Evolutionary conservation across 306 rosid genomes (phyloP).

Genomic region (Malus fusca): DNA sequence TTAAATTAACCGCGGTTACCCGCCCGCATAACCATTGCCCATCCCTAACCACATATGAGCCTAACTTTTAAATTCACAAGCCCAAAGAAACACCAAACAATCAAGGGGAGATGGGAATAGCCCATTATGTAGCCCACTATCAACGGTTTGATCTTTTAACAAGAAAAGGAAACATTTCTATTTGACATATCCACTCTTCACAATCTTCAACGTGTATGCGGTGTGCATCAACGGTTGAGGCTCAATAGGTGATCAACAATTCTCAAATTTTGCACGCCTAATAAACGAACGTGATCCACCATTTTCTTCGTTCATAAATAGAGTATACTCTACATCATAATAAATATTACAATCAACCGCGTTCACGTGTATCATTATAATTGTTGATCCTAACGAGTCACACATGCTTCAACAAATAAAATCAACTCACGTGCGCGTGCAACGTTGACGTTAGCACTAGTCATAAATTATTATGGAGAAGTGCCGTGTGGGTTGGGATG

Average conservation of each 20-base stretch:
- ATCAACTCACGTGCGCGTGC: too few species aligned
- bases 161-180: not conserved
- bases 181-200: not conserved
- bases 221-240: too few species aligned
- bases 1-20: too few species aligned
- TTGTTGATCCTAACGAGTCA: too few species aligned
- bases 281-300: too few species aligned
- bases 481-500: slow-evolving; percentile 10
- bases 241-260: not conserved
- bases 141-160: not conserved
- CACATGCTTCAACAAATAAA: too few species aligned
- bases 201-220: too few species aligned
- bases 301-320: too few species aligned
- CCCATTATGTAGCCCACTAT: not conserved
- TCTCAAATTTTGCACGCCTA: not conserved
- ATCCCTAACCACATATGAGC: not conserved
- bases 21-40: too few species aligned
- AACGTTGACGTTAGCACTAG: not conserved
- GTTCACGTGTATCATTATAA: too few species aligned
- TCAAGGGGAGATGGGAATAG: not conserved
- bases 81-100: not conserved
- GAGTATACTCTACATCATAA: too few species aligned
- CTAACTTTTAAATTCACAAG: not conserved
- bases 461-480: not conserved
- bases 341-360: accelerated